Evolutionary conservation across 768 basidiomycete species (phyloP).

Genomic region (Boletus rubroflammeus): DNA sequence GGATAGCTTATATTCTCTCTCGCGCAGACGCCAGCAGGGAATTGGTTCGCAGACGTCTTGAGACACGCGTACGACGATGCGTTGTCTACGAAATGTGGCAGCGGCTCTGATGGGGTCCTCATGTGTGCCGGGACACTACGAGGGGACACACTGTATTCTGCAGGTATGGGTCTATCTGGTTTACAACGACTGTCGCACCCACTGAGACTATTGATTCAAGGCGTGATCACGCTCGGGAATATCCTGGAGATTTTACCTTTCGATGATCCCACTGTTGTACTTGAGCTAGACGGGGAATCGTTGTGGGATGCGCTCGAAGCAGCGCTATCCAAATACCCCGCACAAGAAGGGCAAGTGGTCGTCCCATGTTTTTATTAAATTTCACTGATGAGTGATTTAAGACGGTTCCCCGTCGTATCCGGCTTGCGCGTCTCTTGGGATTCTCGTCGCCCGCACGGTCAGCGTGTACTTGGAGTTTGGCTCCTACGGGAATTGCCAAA

Average conservation of each 20-base stretch:
- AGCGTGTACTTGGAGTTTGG: constrained; percentile 74
- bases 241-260: constrained; percentile 88
- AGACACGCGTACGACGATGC: constrained; percentile 80
- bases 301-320: constrained; percentile 80
- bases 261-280: constrained; percentile 77
- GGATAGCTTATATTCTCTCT: neutral
- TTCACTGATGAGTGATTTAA: constrained; percentile 26
- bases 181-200: neutral
- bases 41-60: constrained; percentile 86
- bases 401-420: constrained; percentile 85
- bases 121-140: constrained; percentile 82
- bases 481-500: constrained; percentile 38
- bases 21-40: constrained; percentile 59
- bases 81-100: constrained; percentile 51
- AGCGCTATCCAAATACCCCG: constrained; percentile 73
- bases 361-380: neutral
- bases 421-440: constrained; percentile 88
- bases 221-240: constrained; percentile 77
- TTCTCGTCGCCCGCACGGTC: constrained; percentile 63
- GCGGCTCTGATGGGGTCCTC: constrained; percentile 75
- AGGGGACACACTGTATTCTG: constrained; percentile 81
- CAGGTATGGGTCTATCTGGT: constrained; percentile 45
- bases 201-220: constrained; percentile 36
- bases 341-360: constrained; percentile 80
- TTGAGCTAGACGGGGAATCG: constrained; percentile 73